Percentiles rank a stretch among this genome's conserved stretches.
Conservation (phyloP, 441 rosid species). For the Adansonia grandidieri region DNA sequence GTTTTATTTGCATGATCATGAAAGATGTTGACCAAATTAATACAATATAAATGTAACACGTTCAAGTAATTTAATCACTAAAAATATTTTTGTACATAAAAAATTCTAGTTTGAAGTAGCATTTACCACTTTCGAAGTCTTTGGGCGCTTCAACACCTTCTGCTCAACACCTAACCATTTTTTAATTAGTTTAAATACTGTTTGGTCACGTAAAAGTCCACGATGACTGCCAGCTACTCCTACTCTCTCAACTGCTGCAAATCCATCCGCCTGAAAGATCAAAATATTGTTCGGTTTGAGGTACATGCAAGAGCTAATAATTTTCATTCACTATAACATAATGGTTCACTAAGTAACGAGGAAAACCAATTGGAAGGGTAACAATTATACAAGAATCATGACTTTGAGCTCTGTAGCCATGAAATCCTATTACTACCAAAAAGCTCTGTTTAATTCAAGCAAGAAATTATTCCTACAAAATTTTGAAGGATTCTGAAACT, state of each 20-base stretch:
- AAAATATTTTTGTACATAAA: neutral
- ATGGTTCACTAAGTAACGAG: too few relatives aligned
- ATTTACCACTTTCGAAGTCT: conserved; percentile 52
- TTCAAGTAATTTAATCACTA: neutral
- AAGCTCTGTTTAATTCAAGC: neutral
- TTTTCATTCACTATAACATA: neutral
- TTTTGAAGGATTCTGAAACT: conserved; percentile 7
- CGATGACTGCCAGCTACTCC: conserved; percentile 70
- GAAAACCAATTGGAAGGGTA: neutral
- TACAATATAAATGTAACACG: neutral
- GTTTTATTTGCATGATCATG: conserved; percentile 14
- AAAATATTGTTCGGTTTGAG: neutral
- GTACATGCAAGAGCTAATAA: neutral
- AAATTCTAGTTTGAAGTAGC: conserved; percentile 19
- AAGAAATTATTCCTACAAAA: neutral
- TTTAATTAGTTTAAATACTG: conserved; percentile 54
- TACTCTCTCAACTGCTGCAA: conserved; percentile 59
- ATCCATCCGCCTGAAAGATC: conserved; percentile 62
- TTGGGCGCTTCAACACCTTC: conserved; percentile 40
- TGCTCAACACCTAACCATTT: conserved; percentile 73
- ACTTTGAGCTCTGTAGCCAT: neutral
- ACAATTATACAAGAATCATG: neutral
- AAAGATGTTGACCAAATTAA: too few relatives aligned
- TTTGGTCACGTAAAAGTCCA: conserved; percentile 54
- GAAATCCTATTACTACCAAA: neutral